A percentile compares a stretch with the other conserved stretches of the same genome.
Conservation (phyloP, 78 protist species). For the Polysphondylium violaceum region DNA sequence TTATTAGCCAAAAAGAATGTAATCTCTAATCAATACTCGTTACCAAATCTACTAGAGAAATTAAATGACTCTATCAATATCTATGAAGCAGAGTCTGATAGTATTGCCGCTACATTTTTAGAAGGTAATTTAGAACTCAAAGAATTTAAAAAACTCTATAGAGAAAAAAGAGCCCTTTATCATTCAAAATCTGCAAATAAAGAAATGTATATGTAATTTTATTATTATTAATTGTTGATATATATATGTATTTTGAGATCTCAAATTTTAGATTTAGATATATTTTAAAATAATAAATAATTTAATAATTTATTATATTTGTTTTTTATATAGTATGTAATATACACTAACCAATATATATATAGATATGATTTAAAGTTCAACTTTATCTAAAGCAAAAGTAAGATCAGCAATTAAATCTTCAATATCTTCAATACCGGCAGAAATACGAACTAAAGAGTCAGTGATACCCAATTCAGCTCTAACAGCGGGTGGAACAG, state of each 20-base stretch:
- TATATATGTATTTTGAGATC: too few relatives aligned
- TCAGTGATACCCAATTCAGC: conserved; percentile 81
- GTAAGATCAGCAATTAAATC: conserved; percentile 81
- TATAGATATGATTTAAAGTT: too few relatives aligned
- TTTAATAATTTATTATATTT: too few relatives aligned
- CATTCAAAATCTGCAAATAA: conserved; percentile 50
- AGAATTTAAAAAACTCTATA: conserved; percentile 70
- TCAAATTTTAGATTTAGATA: too few relatives aligned
- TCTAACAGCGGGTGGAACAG: conserved; percentile 89
- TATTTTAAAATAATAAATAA: too few relatives aligned
- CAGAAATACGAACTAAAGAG: conserved; percentile 81
- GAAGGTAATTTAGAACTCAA: conserved; percentile 60
- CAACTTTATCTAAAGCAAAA: conserved; percentile 83
- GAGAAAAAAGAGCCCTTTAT: conserved; percentile 41
- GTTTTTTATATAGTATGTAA: too few relatives aligned
- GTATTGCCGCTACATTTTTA: conserved; percentile 11
- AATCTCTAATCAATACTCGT: neutral
- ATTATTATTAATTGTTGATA: neutral
- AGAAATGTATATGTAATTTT: neutral
- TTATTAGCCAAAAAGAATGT: neutral
- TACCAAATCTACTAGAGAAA: neutral
- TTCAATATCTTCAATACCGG: conserved; percentile 86
- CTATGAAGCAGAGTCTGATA: conserved; percentile 38
- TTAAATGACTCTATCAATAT: conserved; percentile 7
- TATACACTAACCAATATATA: too few relatives aligned